Evolutionary conservation across 331 rosid species (phyloP).

Genomic region (Phaseolus coccineus): DNA sequence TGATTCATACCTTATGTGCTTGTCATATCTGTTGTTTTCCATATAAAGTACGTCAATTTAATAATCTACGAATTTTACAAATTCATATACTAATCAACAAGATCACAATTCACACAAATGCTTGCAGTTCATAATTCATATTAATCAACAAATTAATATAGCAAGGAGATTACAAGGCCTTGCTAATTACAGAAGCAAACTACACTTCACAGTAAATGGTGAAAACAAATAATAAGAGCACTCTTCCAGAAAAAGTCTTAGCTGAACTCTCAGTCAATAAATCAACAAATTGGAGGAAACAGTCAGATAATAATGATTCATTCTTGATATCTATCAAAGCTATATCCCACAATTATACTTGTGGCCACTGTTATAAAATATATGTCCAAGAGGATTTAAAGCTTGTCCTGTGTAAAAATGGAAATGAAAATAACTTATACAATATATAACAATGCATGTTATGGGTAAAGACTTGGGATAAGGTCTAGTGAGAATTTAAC

Average conservation of each 20-base stretch:
- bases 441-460: not conserved
- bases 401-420: not conserved
- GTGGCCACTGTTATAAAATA: not conserved
- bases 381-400: slow-evolving; percentile 1
- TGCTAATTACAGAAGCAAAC: slow-evolving; percentile 10
- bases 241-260: not conserved
- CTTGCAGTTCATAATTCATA: not conserved
- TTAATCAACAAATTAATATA: slow-evolving; percentile 19
- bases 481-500: not conserved
- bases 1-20: slow-evolving; percentile 84
- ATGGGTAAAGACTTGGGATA: not conserved
- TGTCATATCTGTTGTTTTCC: slow-evolving; percentile 72
- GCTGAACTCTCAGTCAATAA: slow-evolving; percentile 13
- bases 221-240: not conserved
- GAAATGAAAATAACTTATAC: not conserved
- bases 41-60: slow-evolving; percentile 36
- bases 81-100: slow-evolving; percentile 17
- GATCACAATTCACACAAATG: not conserved
- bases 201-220: not conserved
- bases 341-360: not conserved
- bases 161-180: slow-evolving; percentile 21
- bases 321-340: slow-evolving; percentile 4
- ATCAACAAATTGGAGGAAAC: slow-evolving; percentile 16
- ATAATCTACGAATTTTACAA: not conserved
- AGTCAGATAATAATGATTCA: not conserved